Evolutionary conservation across 306 rosid genomes (phyloP).

Genomic region (Cucurbita ficifolia): DNA sequence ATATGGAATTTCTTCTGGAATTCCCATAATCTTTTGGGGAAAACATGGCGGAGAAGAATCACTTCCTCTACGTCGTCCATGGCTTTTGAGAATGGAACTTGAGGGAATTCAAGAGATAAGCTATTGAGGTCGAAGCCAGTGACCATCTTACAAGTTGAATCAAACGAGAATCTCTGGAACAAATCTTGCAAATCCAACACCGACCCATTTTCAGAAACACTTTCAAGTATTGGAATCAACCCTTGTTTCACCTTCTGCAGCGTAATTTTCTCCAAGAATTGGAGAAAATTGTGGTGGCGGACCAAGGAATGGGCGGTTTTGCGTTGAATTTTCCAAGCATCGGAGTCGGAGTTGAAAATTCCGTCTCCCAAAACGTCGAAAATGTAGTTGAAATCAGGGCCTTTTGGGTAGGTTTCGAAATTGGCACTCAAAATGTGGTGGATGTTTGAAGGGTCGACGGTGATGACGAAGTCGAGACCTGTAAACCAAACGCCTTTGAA

Average conservation of each 20-base stretch:
- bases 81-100: slow-evolving; percentile 6
- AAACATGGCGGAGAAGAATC: background rate
- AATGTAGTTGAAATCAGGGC: slow-evolving; percentile 7
- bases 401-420: slow-evolving; percentile 18
- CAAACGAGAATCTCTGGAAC: slow-evolving; percentile 18
- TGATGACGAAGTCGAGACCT: slow-evolving; percentile 1
- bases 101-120: slow-evolving; percentile 7
- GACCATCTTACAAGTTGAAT: slow-evolving; percentile 2
- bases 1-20: slow-evolving; percentile 22
- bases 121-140: slow-evolving; percentile 22
- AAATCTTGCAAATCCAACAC: slow-evolving; percentile 23
- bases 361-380: slow-evolving; percentile 26
- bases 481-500: slow-evolving; percentile 27
- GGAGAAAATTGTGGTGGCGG: background rate
- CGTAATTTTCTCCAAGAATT: slow-evolving; percentile 8
- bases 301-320: slow-evolving; percentile 9
- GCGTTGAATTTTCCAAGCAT: slow-evolving; percentile 18
- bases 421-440: slow-evolving; percentile 16
- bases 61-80: slow-evolving; percentile 9
- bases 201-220: background rate
- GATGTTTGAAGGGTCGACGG: slow-evolving; percentile 20
- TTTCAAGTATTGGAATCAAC: slow-evolving; percentile 21
- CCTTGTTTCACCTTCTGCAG: slow-evolving; percentile 5
- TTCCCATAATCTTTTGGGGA: slow-evolving; percentile 24
- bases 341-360: slow-evolving; percentile 15